Conservation (phyloP, 257 asterid genomes). For the Parsonsia alboflavescens region DNA sequence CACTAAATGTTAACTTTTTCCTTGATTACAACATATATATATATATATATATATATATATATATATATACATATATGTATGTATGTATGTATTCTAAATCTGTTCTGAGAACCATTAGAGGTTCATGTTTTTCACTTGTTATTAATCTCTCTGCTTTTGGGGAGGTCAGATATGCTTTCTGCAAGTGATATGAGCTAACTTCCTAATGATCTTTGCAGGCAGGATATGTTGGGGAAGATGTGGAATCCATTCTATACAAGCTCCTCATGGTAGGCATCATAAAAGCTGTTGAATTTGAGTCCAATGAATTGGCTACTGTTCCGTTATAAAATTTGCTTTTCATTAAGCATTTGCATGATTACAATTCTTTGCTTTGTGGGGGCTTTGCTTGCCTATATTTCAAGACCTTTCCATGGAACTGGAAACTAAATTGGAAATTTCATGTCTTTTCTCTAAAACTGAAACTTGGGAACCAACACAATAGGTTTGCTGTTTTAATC, state of each 20-base stretch:
- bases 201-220: constrained; percentile 54
- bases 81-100: background rate
- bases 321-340: background rate
- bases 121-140: background rate
- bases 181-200: background rate
- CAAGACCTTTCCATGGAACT: background rate
- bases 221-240: constrained; percentile 99
- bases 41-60: no score
- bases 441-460: background rate
- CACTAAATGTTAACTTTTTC: background rate
- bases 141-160: background rate
- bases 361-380: background rate
- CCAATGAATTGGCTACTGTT: background rate
- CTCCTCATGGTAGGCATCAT: constrained; percentile 61
- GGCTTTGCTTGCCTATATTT: background rate
- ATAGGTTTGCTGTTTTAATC: background rate
- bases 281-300: background rate
- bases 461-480: background rate
- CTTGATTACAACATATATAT: background rate
- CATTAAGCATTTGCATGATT: background rate
- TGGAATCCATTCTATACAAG: constrained; percentile 94
- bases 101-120: background rate
- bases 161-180: background rate
- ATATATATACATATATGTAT: no score
- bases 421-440: background rate